Evolutionary conservation across 345 rosid genomes (phyloP).

Genomic region (Salix koriyanagi): DNA sequence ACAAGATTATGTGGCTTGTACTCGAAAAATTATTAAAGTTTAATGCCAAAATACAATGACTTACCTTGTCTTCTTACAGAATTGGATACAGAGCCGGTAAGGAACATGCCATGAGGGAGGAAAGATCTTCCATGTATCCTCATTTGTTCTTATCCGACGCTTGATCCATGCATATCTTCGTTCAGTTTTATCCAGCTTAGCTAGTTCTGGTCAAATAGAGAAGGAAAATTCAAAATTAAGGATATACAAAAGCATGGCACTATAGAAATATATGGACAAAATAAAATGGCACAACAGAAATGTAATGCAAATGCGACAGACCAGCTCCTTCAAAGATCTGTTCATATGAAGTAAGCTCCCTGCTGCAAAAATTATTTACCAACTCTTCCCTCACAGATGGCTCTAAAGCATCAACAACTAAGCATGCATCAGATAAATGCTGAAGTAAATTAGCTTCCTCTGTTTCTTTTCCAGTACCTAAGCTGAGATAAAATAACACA

Average conservation of each 20-base stretch:
- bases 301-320: constrained; percentile 21
- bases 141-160: constrained; percentile 92
- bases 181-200: constrained; percentile 94
- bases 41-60: background rate
- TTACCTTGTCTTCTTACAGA: constrained; percentile 94
- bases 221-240: constrained; percentile 10
- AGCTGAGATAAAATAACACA: constrained; percentile 50
- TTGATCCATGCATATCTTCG: constrained; percentile 97
- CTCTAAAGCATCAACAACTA: constrained; percentile 96
- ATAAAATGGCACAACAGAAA: background rate
- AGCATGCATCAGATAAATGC: constrained; percentile 90
- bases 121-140: constrained; percentile 94
- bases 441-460: constrained; percentile 85
- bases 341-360: constrained; percentile 96
- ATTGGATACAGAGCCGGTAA: constrained; percentile 85
- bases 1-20: background rate
- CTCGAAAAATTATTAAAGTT: background rate
- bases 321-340: constrained; percentile 99
- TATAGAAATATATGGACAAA: background rate
- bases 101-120: constrained; percentile 97
- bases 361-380: constrained; percentile 94
- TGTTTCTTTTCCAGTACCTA: constrained; percentile 96
- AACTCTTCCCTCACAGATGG: constrained; percentile 98
- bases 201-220: constrained; percentile 51
- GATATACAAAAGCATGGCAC: constrained; percentile 5